A percentile compares a stretch with the other conserved stretches of the same genome.
Evolutionary conservation across 352 stramenopile species (phyloP).

Genomic region (Globisporangium radiosum): DNA sequence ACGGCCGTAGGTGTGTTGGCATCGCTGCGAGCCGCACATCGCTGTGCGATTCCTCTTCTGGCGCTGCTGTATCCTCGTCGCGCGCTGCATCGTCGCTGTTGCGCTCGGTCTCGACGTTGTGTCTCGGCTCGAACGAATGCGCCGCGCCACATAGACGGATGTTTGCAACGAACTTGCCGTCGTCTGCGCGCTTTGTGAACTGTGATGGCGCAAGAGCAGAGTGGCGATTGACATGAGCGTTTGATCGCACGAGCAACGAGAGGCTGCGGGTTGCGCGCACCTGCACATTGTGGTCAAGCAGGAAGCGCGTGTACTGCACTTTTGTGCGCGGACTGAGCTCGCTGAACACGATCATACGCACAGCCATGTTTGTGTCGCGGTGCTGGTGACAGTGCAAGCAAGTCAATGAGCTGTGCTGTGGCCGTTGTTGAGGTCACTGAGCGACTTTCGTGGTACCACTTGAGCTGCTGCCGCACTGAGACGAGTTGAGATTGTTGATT

Average conservation of each 20-base stretch:
- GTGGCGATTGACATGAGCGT: too few species aligned
- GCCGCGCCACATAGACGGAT: constrained; percentile 23
- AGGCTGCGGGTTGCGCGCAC: constrained; percentile 11
- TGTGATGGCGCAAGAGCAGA: constrained; percentile 6
- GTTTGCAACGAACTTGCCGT: constrained; percentile 53
- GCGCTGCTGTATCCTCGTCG: background rate
- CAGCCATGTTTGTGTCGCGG: background rate
- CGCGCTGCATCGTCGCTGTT: background rate
- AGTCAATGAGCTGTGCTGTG: too few species aligned
- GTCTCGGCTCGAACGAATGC: background rate
- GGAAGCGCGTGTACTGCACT: constrained; percentile 62
- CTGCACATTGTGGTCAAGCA: constrained; percentile 59
- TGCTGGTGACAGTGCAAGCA: too few species aligned
- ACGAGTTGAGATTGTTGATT: too few species aligned
- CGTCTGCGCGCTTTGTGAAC: constrained; percentile 42
- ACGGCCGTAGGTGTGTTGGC: constrained; percentile 14
- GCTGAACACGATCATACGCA: constrained; percentile 51
- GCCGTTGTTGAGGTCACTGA: too few species aligned
- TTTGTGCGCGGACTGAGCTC: constrained; percentile 53
- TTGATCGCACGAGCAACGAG: too few species aligned
- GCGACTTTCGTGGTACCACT: too few species aligned
- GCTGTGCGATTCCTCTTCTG: background rate
- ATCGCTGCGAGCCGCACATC: background rate
- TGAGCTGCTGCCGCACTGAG: too few species aligned
- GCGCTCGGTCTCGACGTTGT: background rate